Evolutionary conservation across 208 protist genomes (phyloP).

Genomic region (Cochliopodium minus): DNA sequence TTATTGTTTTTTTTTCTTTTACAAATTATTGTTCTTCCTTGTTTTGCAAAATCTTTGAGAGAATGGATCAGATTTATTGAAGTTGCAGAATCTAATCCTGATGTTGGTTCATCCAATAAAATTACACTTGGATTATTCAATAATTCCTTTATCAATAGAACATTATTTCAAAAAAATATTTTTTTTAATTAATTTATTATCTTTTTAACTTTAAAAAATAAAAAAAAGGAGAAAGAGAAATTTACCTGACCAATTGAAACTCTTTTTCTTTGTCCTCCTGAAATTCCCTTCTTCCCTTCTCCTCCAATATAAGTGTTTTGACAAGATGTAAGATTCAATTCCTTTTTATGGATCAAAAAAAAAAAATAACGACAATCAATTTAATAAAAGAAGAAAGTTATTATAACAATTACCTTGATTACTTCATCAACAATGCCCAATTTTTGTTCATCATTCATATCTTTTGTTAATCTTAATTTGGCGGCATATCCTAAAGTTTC

Average conservation of each 20-base stretch:
- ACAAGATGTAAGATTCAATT: conserved; percentile 43
- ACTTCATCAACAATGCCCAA: conserved; percentile 37
- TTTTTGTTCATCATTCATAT: conserved; percentile 42
- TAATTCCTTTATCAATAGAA: no score
- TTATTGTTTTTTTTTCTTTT: no score
- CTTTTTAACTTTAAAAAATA: no score
- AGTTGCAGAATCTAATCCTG: conserved; percentile 30
- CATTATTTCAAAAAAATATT: no score
- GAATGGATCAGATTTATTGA: conserved; percentile 22
- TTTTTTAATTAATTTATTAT: no score
- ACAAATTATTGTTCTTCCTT: not conserved
- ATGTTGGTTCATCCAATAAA: conserved; percentile 33
- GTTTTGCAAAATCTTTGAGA: conserved; percentile 20
- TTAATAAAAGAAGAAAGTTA: conserved; percentile 38
- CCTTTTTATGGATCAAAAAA: no score
- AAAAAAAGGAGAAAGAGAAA: no score
- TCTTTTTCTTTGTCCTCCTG: conserved; percentile 13
- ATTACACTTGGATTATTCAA: not conserved
- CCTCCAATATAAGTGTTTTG: conserved; percentile 45
- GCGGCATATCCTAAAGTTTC: conserved; percentile 63
- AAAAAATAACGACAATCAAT: no score
- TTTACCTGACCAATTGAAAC: not conserved
- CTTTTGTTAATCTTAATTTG: conserved; percentile 51
- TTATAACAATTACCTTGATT: conserved; percentile 41
- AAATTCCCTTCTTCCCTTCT: conserved; percentile 4